These are phyloP conservation scores for Multifurca ochricompacta DNA, from an alignment of 768 basidiomycete species.

Conservation along the genomic window DNA sequence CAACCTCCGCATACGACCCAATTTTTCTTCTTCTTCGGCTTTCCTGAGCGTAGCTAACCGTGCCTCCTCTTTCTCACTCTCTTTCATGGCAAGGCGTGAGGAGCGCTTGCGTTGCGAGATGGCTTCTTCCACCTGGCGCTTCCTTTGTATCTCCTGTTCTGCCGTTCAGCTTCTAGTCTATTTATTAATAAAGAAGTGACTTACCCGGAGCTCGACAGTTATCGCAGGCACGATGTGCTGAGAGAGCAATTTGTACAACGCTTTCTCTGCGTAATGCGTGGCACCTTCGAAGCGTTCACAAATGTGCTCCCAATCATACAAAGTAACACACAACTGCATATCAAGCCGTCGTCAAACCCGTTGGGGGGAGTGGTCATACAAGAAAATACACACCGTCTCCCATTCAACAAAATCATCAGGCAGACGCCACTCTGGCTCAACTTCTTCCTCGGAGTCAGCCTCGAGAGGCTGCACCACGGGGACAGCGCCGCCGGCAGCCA, in stretches of 20 bases:
- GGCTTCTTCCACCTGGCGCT: constrained; percentile 61
- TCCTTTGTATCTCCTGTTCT: constrained; percentile 52
- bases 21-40: constrained; percentile 61
- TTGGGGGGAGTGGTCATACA: neutral
- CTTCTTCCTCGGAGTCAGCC: constrained; percentile 20
- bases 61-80: constrained; percentile 72
- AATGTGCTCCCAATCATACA: constrained; percentile 80
- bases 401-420: constrained; percentile 71
- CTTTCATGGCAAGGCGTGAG: constrained; percentile 76
- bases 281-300: constrained; percentile 68
- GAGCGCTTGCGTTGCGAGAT: constrained; percentile 84
- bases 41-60: constrained; percentile 49
- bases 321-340: constrained; percentile 68
- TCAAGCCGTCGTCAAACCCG: neutral
- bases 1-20: constrained; percentile 49
- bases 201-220: constrained; percentile 56
- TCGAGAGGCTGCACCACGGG: constrained; percentile 15
- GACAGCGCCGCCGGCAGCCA: constrained; percentile 11
- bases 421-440: constrained; percentile 23
- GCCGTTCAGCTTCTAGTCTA: neutral
- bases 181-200: constrained; percentile 17
- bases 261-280: constrained; percentile 73
- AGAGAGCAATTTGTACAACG: constrained; percentile 59
- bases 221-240: constrained; percentile 66
- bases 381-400: constrained; percentile 58